Conservation (phyloP, 2,329 filamentous ascomycete species). For the Ophiosphaerella herpotricha region DNA sequence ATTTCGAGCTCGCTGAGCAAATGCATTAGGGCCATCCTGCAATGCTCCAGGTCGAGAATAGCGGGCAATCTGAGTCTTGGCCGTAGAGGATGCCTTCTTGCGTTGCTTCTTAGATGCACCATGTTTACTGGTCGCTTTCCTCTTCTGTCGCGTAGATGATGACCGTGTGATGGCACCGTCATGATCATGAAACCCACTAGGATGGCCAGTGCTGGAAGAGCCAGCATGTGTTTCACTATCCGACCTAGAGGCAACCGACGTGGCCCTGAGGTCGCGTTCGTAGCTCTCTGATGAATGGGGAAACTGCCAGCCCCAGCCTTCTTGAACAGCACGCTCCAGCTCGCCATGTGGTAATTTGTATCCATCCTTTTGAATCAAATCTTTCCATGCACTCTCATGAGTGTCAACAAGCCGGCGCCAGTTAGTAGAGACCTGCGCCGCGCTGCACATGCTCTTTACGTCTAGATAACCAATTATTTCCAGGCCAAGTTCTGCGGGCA, state of each 20-base stretch:
- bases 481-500: conserved; percentile 85
- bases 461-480: conserved; percentile 89
- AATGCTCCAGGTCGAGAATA: conserved; percentile 56
- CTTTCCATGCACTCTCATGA: conserved; percentile 95
- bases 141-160: conserved; percentile 44
- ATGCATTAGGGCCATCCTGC: conserved; percentile 82
- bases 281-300: conserved; percentile 74
- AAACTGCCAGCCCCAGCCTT: conserved; percentile 98
- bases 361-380: conserved; percentile 82
- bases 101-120: conserved; percentile 59
- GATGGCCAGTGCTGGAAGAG: conserved; percentile 27
- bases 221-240: conserved; percentile 45
- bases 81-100: conserved; percentile 56
- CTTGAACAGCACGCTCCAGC: conserved; percentile 79
- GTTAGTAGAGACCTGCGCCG: conserved; percentile 89
- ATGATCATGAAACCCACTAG: conserved; percentile 20
- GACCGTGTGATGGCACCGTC: conserved; percentile 38
- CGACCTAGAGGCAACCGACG: conserved; percentile 41
- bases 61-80: conserved; percentile 47
- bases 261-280: conserved; percentile 77
- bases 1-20: conserved; percentile 79
- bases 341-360: conserved; percentile 80
- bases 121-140: conserved; percentile 44
- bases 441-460: conserved; percentile 81
- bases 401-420: conserved; percentile 91